Evolutionary conservation across 2,329 filamentous ascomycete genomes (phyloP), one percentile per base, ranked within the genome.

Genomic region (Paracorniculantispora psalliotae): DNA sequence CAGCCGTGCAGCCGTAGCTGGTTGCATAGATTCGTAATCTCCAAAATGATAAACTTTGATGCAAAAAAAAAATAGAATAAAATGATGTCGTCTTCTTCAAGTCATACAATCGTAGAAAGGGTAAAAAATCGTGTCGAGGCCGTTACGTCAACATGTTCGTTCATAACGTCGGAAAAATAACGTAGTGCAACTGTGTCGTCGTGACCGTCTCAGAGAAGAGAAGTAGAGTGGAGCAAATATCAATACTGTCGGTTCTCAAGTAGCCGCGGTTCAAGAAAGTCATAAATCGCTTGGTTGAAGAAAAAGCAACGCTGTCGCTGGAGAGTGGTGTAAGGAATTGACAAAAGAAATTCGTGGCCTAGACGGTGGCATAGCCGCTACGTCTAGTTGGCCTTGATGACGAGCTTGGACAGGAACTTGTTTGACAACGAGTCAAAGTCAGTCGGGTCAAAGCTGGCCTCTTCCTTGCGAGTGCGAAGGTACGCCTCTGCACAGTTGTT

Each of bases 401-500:
- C 92, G 69, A 97, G 85, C 77, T 96, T 96, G 39, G 92, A 96
- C 66, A 97, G 79, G 80, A 97, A 97, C 80, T 97, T 97, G 81
- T 96, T 97, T 56, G 92, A 96, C 71, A 97, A 77, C 62, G 88
- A 94, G 79, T 97, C 93, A 71, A 97, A 97, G 78, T 97, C 91
- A 67, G 88, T 85, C 67, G 90, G 87, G 78, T 96, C 89, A 74
- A 96, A 97, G 75, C 88, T 91, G 68, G 89, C 85, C 60, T 88
- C 86, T 44, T 57, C 55, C 66, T 85, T 83, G 66, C 93, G 90
- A 62, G 86, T 86, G 69, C 91, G 87, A 62, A 97, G 83, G 75
- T 97, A 97, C 58, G 84, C 80, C 78, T 97, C 92, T 97, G 77
- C 46, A 62, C 26, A 39, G 25, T 37, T 25, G 43, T 59, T 56